Conservation (phyloP, 1,284 basidiomycete species). For the Moniliophthora roreri region DNA sequence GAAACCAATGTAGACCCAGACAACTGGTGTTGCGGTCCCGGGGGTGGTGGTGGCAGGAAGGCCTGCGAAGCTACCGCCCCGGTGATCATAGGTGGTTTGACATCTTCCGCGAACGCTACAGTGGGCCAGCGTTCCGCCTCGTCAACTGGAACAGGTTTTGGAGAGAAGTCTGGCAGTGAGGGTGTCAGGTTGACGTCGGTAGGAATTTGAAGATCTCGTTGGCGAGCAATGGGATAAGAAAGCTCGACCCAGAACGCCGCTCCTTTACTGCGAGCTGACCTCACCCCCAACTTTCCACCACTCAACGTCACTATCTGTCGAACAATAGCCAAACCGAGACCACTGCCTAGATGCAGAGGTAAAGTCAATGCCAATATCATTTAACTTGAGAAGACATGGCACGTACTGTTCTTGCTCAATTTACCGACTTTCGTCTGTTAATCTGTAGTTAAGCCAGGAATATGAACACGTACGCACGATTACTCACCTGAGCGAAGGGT, state of each 20-base stretch:
- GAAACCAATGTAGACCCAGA: slow-evolving; percentile 4
- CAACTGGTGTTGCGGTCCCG: neutral
- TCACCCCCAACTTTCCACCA: slow-evolving; percentile 43
- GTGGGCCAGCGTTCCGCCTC: neutral
- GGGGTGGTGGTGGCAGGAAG: neutral
- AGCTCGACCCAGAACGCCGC: slow-evolving; percentile 49
- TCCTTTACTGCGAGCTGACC: slow-evolving; percentile 29
- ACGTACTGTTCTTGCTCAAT: slow-evolving; percentile 38
- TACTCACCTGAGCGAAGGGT: slow-evolving; percentile 26
- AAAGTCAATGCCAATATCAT: too few species aligned
- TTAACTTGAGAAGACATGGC: neutral
- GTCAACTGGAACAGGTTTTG: neutral
- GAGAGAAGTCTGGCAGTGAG: neutral
- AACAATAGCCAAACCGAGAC: slow-evolving; percentile 50
- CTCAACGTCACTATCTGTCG: slow-evolving; percentile 49
- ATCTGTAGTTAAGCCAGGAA: neutral
- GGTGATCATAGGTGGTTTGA: slow-evolving; percentile 6
- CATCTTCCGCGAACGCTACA: slow-evolving; percentile 11
- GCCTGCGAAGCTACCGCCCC: neutral
- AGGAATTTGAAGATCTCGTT: slow-evolving; percentile 16
- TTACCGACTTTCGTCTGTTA: slow-evolving; percentile 29
- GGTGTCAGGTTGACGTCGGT: slow-evolving; percentile 8
- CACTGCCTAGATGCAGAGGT: slow-evolving; percentile 22
- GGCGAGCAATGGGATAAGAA: slow-evolving; percentile 23
- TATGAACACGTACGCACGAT: neutral